Percentiles rank a stretch among this genome's conserved stretches.
These are phyloP conservation scores for Colletotrichum australisinense DNA, from an alignment of 2,329 filamentous ascomycete species.

Conservation along the genomic window DNA sequence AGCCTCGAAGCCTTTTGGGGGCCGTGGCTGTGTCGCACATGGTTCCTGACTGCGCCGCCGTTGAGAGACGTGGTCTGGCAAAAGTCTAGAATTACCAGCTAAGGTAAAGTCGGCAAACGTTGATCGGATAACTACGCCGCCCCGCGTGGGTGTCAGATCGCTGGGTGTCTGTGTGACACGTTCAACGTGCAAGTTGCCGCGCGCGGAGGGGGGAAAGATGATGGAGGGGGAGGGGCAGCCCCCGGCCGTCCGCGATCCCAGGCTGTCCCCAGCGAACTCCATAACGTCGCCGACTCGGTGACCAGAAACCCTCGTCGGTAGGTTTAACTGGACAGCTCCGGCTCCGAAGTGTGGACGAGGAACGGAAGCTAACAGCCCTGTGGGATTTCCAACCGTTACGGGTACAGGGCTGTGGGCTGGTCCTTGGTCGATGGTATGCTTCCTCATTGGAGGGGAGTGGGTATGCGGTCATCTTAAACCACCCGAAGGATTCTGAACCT, in stretches of 20 bases:
- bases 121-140: not conserved
- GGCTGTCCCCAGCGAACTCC: not conserved
- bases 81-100: not conserved
- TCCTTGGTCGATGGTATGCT: not conserved
- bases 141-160: not conserved
- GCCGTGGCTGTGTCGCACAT: not conserved
- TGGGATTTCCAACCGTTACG: not conserved
- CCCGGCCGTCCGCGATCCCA: too few species aligned
- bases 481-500: too few species aligned
- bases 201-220: not conserved
- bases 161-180: not conserved
- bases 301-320: not conserved
- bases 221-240: not conserved
- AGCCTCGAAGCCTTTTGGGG: too few species aligned
- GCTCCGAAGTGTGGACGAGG: not conserved
- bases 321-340: not conserved
- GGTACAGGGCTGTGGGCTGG: not conserved
- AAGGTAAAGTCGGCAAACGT: not conserved
- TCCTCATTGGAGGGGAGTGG: not conserved
- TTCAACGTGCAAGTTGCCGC: not conserved
- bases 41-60: not conserved
- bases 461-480: not conserved
- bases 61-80: not conserved
- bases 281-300: not conserved
- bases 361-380: not conserved